A percentile compares a stretch with the other conserved stretches of the same genome.
Evolutionary conservation across 441 rosid genomes (phyloP).

Genomic region (Mallotus repandus): DNA sequence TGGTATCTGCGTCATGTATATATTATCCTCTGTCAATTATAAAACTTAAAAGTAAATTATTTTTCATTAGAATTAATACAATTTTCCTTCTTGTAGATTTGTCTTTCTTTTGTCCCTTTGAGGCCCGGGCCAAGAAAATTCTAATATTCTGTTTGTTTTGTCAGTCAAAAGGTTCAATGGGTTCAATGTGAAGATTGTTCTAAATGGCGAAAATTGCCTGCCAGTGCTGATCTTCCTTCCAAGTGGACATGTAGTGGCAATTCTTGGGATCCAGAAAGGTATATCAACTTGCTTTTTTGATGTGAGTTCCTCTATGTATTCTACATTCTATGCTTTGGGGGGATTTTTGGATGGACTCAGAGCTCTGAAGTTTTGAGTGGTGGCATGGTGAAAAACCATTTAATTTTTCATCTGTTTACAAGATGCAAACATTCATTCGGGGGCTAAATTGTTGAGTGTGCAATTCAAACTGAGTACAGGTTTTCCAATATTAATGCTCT

Average conservation of each 20-base stretch:
- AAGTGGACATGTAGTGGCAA: constrained; percentile 70
- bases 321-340: background rate
- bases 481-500: no score
- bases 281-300: constrained; percentile 12
- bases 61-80: background rate
- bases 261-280: constrained; percentile 77
- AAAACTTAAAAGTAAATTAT: background rate
- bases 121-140: background rate
- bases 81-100: background rate
- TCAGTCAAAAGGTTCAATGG: constrained; percentile 72
- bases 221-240: constrained; percentile 60
- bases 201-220: constrained; percentile 80
- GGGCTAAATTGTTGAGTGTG: background rate
- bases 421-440: background rate
- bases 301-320: background rate
- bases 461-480: background rate
- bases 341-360: background rate
- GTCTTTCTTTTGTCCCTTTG: background rate
- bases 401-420: background rate
- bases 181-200: constrained; percentile 74
- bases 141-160: constrained; percentile 17
- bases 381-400: background rate
- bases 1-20: background rate
- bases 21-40: background rate
- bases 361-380: constrained; percentile 1